Conservation (phyloP, 2,329 filamentous ascomycete genomes). For the Aspergillus fijiensis region DNA sequence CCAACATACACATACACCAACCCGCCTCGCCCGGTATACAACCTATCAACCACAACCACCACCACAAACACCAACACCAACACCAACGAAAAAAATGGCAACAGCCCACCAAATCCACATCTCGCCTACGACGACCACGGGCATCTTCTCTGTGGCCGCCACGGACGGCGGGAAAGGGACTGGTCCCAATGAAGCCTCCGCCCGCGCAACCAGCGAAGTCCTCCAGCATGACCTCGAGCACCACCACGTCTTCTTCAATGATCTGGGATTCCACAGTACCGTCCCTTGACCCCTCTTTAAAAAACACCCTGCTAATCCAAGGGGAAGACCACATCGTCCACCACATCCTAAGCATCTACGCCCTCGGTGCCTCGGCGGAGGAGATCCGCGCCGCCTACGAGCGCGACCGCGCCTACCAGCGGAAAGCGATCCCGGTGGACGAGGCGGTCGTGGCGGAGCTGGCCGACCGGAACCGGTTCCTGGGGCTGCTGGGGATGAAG, state of each 20-base stretch:
- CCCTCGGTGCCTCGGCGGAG: conserved; percentile 64
- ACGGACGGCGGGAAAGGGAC: neutral
- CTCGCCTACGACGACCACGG: conserved; percentile 40
- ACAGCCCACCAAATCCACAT: conserved; percentile 50
- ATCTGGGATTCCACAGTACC: conserved; percentile 66
- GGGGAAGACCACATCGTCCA: conserved; percentile 70
- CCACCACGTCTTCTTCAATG: conserved; percentile 81
- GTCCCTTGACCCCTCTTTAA: conserved; percentile 3
- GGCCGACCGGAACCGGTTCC: conserved; percentile 56
- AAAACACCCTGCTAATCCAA: neutral
- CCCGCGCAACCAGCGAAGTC: conserved; percentile 63
- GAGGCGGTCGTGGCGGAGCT: conserved; percentile 56
- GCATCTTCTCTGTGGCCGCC: conserved; percentile 44
- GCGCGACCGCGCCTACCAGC: conserved; percentile 66
- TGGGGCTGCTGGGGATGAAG: conserved; percentile 61
- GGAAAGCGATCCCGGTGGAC: conserved; percentile 50
- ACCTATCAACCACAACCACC: neutral
- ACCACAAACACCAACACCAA: neutral
- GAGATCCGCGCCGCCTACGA: conserved; percentile 65
- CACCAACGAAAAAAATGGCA: conserved; percentile 41
- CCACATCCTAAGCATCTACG: conserved; percentile 72
- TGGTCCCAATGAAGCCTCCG: conserved; percentile 55
- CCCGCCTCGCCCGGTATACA: neutral
- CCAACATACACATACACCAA: too few species aligned
- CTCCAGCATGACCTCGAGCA: conserved; percentile 72